These are phyloP conservation scores for Rhododendron williamsianum DNA, from an alignment of 148 eudicot species.

Conservation along the genomic window DNA sequence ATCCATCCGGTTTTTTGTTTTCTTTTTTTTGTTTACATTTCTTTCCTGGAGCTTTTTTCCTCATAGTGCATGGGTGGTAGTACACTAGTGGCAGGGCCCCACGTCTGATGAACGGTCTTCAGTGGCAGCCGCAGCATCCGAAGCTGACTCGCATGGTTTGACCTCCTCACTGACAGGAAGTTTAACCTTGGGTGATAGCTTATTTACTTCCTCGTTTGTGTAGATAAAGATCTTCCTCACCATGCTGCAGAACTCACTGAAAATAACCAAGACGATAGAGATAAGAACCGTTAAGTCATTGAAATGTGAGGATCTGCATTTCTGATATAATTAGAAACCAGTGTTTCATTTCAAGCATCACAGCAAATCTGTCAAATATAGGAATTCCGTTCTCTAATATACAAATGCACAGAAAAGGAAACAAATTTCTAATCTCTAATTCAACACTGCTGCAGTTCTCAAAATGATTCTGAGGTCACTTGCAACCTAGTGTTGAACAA, in stretches of 20 bases:
- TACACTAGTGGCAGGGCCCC: constrained; percentile 35
- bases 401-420: not conserved
- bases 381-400: not conserved
- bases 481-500: not conserved
- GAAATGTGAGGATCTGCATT: not conserved
- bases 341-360: not conserved
- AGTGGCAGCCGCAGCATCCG: constrained; percentile 34
- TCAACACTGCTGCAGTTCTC: not conserved
- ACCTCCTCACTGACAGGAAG: constrained; percentile 34
- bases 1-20: not conserved
- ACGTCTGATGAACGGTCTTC: constrained; percentile 61
- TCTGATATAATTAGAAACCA: not conserved
- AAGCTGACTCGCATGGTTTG: constrained; percentile 30
- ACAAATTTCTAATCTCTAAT: not conserved
- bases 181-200: constrained; percentile 70
- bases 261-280: not conserved
- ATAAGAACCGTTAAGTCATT: not conserved
- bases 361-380: not conserved
- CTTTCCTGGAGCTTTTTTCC: not conserved
- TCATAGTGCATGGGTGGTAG: not conserved
- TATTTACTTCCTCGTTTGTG: constrained; percentile 80
- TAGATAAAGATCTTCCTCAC: constrained; percentile 76
- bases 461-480: not conserved
- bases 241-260: constrained; percentile 90
- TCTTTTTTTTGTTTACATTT: not conserved